Percentiles rank a stretch among this genome's conserved stretches.
These are phyloP conservation scores for Boletales sp. DNA, from an alignment of 768 basidiomycete species.

Conservation along the genomic window DNA sequence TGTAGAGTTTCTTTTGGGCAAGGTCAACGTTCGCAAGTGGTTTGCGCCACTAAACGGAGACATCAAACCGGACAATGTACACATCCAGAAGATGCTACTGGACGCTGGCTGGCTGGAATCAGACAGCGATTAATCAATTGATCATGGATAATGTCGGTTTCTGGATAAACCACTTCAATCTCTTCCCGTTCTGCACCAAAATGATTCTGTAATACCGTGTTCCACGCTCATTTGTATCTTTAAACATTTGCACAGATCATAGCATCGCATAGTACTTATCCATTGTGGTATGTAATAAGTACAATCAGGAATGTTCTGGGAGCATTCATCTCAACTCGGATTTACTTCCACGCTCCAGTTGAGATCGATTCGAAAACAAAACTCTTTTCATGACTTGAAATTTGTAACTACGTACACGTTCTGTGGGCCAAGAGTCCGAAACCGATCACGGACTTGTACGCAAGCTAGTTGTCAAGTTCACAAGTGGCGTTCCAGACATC, in stretches of 20 bases:
- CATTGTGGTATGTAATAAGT: neutral
- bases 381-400: no score
- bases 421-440: no score
- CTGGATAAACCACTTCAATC: neutral
- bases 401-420: no score
- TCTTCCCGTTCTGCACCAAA: neutral
- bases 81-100: conserved; percentile 45
- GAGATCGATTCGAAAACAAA: no score
- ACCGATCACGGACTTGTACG: no score
- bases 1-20: conserved; percentile 40
- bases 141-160: neutral
- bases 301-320: no score
- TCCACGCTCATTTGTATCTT: conserved; percentile 1
- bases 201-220: neutral
- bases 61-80: conserved; percentile 54
- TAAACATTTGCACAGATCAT: conserved; percentile 3
- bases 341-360: no score
- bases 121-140: neutral
- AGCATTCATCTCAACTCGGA: no score
- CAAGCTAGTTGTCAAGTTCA: neutral
- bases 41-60: conserved; percentile 64
- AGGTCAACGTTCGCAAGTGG: conserved; percentile 47
- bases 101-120: conserved; percentile 44
- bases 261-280: neutral
- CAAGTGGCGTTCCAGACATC: neutral